Conservation (phyloP, 257 asterid genomes). For the Solanum tacnaense region DNA sequence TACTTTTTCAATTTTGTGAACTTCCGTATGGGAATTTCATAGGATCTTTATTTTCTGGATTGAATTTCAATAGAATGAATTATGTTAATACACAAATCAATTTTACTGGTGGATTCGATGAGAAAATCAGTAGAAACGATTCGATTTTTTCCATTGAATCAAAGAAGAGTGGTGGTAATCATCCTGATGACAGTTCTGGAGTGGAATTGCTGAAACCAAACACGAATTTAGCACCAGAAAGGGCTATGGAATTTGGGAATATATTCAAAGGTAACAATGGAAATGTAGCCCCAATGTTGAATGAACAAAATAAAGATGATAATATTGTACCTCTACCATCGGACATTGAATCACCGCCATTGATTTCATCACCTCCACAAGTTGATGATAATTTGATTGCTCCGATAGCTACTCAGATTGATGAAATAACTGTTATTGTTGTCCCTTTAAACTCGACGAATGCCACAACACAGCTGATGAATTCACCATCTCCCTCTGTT, state of each 20-base stretch:
- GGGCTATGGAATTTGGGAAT: background rate
- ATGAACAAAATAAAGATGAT: background rate
- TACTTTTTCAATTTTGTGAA: constrained; percentile 42
- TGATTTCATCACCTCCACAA: constrained; percentile 13
- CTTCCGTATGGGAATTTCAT: constrained; percentile 47
- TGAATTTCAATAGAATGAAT: constrained; percentile 1
- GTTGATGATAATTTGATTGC: background rate
- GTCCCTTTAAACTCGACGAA: background rate
- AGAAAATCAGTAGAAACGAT: background rate
- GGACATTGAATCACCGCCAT: background rate
- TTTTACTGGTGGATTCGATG: background rate
- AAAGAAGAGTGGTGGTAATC: background rate
- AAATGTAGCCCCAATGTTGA: background rate
- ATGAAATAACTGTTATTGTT: background rate
- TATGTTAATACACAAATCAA: background rate
- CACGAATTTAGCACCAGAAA: constrained; percentile 6
- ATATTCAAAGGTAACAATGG: background rate
- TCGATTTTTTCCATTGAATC: background rate
- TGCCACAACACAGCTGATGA: background rate
- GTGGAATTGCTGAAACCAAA: background rate
- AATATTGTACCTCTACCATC: background rate
- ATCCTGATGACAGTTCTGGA: background rate
- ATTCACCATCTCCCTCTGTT: constrained; percentile 14
- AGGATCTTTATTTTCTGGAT: constrained; percentile 19
- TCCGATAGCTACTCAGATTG: background rate